Percentiles rank a stretch among this genome's conserved stretches.
These are phyloP conservation scores for Cornus florida DNA, from an alignment of 148 eudicot genomes.

Conservation along the genomic window DNA sequence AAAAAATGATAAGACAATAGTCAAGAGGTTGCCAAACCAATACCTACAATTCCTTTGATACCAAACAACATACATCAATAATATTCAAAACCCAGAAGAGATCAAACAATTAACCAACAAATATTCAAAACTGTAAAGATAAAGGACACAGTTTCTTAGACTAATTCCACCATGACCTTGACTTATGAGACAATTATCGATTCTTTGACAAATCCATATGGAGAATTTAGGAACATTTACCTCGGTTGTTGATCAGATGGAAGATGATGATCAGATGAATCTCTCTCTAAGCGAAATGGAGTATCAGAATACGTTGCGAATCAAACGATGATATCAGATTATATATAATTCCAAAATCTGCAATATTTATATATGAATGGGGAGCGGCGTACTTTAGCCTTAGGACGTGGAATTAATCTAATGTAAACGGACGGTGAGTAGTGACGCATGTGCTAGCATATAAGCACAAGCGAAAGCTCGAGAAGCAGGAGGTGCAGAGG, in stretches of 20 bases:
- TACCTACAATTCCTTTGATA: not conserved
- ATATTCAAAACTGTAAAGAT: not conserved
- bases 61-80: not conserved
- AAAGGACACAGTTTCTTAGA: not conserved
- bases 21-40: not conserved
- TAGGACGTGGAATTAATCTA: not conserved
- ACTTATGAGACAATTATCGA: not conserved
- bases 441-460: constrained; percentile 9
- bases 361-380: not conserved
- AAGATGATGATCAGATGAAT: not conserved
- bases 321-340: not conserved
- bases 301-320: not conserved
- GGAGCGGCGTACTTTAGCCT: constrained; percentile 4
- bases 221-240: constrained; percentile 5
- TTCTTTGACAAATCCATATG: not conserved
- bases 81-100: not conserved
- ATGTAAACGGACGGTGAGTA: constrained; percentile 1
- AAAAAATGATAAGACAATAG: not conserved
- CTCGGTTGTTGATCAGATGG: not conserved
- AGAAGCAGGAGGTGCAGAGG: not conserved
- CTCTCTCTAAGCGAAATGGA: not conserved
- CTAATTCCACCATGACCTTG: not conserved
- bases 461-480: not conserved
- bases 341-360: not conserved
- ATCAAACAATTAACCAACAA: not conserved